Evolutionary conservation across 495 filamentous ascomycete genomes (phyloP).

Genomic region (Trichoderma orchidacearum): DNA sequence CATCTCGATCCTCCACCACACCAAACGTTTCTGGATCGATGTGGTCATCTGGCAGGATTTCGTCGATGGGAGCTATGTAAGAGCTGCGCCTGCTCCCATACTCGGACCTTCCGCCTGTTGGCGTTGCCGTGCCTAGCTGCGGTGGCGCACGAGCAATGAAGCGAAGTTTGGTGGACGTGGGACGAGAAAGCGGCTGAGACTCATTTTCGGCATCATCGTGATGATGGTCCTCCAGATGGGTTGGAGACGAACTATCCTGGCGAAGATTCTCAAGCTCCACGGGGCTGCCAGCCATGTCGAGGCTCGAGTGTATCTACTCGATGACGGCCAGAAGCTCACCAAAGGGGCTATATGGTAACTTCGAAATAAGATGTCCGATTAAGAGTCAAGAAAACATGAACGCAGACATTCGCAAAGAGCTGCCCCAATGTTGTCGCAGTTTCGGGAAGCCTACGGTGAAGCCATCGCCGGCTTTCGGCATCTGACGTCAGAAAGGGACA

Average conservation of each 20-base stretch:
- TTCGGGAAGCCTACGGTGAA: background rate
- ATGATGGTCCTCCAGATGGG: background rate
- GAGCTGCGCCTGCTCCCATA: conserved; percentile 2
- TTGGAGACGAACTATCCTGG: background rate
- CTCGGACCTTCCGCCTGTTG: background rate
- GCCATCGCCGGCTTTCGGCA: background rate
- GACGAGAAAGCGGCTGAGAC: background rate
- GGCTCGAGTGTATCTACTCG: no score
- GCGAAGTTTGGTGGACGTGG: background rate
- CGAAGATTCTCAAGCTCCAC: background rate
- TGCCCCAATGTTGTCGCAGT: background rate
- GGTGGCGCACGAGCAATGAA: background rate
- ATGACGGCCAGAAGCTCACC: no score
- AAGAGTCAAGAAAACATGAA: background rate
- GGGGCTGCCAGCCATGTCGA: background rate
- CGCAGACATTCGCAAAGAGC: background rate
- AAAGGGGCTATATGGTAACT: no score
- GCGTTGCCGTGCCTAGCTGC: background rate
- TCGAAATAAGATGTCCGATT: no score
- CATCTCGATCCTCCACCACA: conserved; percentile 39
- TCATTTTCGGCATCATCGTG: background rate
- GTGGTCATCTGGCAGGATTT: conserved; percentile 1
- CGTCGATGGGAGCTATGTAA: background rate
- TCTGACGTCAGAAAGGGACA: background rate
- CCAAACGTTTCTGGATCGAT: conserved; percentile 24